phyloP scores from a whole-genome alignment of 257 asterid species.

The Solanum clarkiae region DNA sequence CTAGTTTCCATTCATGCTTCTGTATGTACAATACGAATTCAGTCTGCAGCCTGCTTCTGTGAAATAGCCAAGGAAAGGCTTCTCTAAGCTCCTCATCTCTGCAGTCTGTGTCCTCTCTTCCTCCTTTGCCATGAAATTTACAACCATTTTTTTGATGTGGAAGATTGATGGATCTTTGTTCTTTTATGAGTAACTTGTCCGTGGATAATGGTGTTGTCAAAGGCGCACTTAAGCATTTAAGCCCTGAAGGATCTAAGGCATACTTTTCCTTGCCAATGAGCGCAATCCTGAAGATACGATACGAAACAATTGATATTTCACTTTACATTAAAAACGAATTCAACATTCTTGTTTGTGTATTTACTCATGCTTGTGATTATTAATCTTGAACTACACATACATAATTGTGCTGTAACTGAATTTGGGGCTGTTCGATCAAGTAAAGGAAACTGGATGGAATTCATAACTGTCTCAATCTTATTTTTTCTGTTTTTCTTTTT shows the following conservation, averaged over 20 bases:
- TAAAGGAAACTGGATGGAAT: too few relatives aligned
- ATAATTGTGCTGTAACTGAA: neutral
- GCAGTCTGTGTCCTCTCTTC: neutral
- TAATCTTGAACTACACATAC: neutral
- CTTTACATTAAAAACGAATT: too few relatives aligned
- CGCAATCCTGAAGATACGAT: too few relatives aligned
- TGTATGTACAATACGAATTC: neutral
- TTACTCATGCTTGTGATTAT: neutral
- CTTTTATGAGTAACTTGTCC: neutral
- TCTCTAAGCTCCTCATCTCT: neutral
- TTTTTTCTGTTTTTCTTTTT: too few relatives aligned
- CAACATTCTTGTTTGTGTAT: neutral
- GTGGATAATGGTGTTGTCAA: neutral
- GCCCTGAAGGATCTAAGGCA: neutral
- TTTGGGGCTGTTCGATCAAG: too few relatives aligned
- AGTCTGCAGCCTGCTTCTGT: neutral
- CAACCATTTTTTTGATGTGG: neutral
- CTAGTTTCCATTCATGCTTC: neutral
- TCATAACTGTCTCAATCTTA: too few relatives aligned
- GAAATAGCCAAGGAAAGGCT: neutral
- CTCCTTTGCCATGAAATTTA: neutral
- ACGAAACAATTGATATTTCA: neutral
- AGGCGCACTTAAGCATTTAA: too few relatives aligned
- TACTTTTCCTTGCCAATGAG: neutral
- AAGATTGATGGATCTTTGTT: neutral